Base-by-base conservation (phyloP, 2,329 filamentous ascomycete genomes). In the Trichoderma arundinaceum region DNA sequence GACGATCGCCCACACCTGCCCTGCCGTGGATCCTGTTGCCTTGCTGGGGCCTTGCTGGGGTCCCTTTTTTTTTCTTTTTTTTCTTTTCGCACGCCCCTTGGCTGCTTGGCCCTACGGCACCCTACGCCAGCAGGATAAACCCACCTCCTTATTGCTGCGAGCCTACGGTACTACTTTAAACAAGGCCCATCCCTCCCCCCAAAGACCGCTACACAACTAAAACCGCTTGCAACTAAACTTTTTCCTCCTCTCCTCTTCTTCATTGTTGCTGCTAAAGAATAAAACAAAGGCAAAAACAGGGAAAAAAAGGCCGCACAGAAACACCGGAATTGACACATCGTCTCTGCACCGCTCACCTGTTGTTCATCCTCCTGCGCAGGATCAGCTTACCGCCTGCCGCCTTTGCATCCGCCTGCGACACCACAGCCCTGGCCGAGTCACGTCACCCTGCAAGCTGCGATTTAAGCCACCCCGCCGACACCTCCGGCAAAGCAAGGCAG, bases 1-100 rank as follows among this genome's bases (percentile, higher is more conserved):
- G 44, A 19, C 44, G 44, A 66, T 66, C 64, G 64, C 51, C 58
- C 49, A 63, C 58, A 49, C 48, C 48, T 58, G 33, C 64, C 64
- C 58, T 66, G 58, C 32, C 64, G 64, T 66, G 64, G 57, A 62
- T 66, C 64, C 58, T 44, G 58, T 46, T 66, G 64, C 64, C 64
- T 63, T 66, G 64, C 38, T 63, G 46, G 38, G 39, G 22, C 22
- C 22, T 28, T 28, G 22, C 22, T 4, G 4, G 22, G 22, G 22
- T 28, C 22, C 22, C 22, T 28, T 58, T 49, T 58, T 39, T 22
- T 33, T 22, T 58, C 56, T 43, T 32, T 17, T 19, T 33, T 33
- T 17, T 10, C 22, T 28, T 13, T 39, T 8, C 33, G 19, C 49
- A 57, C 64, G 5, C 64, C 48, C 51, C 49, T 38, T 33, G 19